Conservation (phyloP, 805 yeast genomes). For the Pichia insulana region DNA sequence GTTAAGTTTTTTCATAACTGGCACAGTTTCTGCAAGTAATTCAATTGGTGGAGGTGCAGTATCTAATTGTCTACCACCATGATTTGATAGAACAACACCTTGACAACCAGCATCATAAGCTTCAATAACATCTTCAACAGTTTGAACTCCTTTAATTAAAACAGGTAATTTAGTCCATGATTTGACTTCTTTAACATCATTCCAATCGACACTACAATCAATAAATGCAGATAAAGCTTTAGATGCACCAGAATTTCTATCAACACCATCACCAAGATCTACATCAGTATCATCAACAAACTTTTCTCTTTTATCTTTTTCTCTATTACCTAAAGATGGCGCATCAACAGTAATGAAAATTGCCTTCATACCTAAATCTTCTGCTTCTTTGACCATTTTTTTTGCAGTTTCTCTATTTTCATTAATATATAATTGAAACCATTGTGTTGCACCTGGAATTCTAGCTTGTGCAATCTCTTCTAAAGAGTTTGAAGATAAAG, state of each 20-base stretch:
- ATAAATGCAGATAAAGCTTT: conserved; percentile 81
- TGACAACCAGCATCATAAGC: conserved; percentile 67
- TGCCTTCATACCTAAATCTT: conserved; percentile 67
- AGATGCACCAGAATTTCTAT: conserved; percentile 75
- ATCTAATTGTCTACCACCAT: conserved; percentile 86
- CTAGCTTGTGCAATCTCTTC: conserved; percentile 77
- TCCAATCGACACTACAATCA: conserved; percentile 59
- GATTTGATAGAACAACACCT: conserved; percentile 80
- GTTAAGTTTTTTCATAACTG: conserved; percentile 34
- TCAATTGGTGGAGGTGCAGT: conserved; percentile 72
- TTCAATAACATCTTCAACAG: conserved; percentile 65
- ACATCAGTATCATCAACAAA: conserved; percentile 36
- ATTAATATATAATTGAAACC: conserved; percentile 86
- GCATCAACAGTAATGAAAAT: conserved; percentile 89
- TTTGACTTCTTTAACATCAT: conserved; percentile 50
- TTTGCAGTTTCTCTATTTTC: conserved; percentile 60
- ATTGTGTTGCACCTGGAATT: conserved; percentile 59
- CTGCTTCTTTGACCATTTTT: conserved; percentile 61
- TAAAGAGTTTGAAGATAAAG: conserved; percentile 79
- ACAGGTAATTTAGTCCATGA: conserved; percentile 55
- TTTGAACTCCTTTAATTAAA: conserved; percentile 75
- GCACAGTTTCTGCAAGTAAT: conserved; percentile 63
- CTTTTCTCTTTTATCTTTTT: conserved; percentile 39
- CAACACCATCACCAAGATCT: conserved; percentile 39
- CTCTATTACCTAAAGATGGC: conserved; percentile 85